Evolutionary conservation across 352 stramenopile genomes (phyloP).

Genomic region (Pythium phragmitis): DNA sequence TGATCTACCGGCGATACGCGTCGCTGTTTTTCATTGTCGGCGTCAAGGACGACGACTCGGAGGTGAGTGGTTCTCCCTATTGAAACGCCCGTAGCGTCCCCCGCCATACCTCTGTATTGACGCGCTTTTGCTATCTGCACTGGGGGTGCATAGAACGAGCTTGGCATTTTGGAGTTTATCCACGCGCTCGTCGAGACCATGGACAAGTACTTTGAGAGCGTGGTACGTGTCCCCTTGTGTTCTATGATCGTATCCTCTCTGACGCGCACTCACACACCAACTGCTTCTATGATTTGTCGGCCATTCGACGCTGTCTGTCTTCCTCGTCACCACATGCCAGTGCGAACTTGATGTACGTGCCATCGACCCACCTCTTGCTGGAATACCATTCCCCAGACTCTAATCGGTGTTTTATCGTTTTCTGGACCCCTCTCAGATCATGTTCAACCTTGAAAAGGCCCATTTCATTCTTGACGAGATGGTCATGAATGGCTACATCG

Average conservation of each 20-base stretch:
- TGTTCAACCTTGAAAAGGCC: slow-evolving; percentile 92
- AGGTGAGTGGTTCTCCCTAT: slow-evolving; percentile 39
- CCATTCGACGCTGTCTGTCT: background rate
- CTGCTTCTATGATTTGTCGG: background rate
- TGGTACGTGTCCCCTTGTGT: slow-evolving; percentile 59
- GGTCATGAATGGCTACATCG: slow-evolving; percentile 99
- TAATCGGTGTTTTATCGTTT: background rate
- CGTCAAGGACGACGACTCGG: slow-evolving; percentile 94
- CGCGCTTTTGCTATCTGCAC: background rate
- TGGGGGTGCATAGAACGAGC: slow-evolving; percentile 91
- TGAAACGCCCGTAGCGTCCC: background rate
- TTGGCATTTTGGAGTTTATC: slow-evolving; percentile 99
- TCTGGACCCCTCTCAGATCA: slow-evolving; percentile 57
- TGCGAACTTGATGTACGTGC: slow-evolving; percentile 83
- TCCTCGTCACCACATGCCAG: slow-evolving; percentile 26
- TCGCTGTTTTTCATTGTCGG: slow-evolving; percentile 99
- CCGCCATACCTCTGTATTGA: background rate
- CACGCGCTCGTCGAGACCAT: slow-evolving; percentile 99
- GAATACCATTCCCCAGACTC: no score
- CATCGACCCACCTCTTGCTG: background rate
- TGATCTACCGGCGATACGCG: slow-evolving; percentile 98
- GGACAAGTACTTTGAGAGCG: slow-evolving; percentile 99
- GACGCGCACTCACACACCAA: background rate
- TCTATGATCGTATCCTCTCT: background rate
- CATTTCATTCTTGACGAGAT: slow-evolving; percentile 94